Percentiles rank a stretch among this genome's conserved stretches.
Conservation (phyloP, 176 grass and related monocot genomes). For the Oryza australiensis region DNA sequence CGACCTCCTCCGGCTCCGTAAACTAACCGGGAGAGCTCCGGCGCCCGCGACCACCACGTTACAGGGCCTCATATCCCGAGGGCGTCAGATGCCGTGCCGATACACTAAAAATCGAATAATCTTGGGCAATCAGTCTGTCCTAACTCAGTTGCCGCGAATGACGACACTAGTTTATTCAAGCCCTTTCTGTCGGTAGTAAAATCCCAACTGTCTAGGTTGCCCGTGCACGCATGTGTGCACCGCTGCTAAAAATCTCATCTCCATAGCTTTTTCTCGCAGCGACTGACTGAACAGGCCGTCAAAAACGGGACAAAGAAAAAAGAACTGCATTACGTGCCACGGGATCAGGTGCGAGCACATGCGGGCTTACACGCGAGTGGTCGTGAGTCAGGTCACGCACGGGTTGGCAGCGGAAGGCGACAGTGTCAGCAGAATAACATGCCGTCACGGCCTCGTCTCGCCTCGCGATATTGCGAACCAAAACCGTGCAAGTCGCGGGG, state of each 20-base stretch:
- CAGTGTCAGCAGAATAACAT: slow-evolving; percentile 17
- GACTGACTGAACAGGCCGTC: not conserved
- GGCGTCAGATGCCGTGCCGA: slow-evolving; percentile 18
- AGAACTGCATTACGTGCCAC: not conserved
- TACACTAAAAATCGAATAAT: slow-evolving; percentile 8
- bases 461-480: not conserved
- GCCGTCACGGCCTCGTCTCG: not conserved
- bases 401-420: not conserved
- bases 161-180: slow-evolving; percentile 29
- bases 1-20: too few relatives aligned
- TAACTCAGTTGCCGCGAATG: slow-evolving; percentile 14
- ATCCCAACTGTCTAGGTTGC: slow-evolving; percentile 24
- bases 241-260: not conserved
- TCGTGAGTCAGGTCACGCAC: not conserved
- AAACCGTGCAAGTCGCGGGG: not conserved
- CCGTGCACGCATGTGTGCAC: not conserved
- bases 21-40: too few relatives aligned
- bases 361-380: slow-evolving; percentile 15
- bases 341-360: slow-evolving; percentile 40
- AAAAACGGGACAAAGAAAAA: not conserved
- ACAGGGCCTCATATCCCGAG: slow-evolving; percentile 34
- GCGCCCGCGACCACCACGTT: slow-evolving; percentile 26
- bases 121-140: slow-evolving; percentile 32
- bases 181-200: not conserved
- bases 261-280: not conserved